Conservation (phyloP, 768 basidiomycete species). For the Xanthoconium stramineum region DNA sequence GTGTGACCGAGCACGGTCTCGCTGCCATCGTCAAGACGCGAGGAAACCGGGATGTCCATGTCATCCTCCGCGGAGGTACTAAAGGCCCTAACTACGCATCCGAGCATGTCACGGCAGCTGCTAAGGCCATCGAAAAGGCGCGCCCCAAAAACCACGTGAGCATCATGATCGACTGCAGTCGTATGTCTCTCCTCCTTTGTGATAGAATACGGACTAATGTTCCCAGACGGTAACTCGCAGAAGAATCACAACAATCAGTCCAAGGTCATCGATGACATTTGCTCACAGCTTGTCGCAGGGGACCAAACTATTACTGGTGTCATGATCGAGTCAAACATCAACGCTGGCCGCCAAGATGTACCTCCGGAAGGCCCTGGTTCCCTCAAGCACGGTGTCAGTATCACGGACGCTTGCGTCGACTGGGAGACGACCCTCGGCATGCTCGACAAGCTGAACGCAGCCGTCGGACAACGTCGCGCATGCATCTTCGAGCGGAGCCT, state of each 20-base stretch:
- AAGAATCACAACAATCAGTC: slow-evolving; percentile 95
- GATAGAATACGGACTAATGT: not conserved
- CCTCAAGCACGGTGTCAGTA: slow-evolving; percentile 79
- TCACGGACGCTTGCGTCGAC: slow-evolving; percentile 90
- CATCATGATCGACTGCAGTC: slow-evolving; percentile 87
- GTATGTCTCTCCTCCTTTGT: slow-evolving; percentile 40
- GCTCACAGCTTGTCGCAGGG: slow-evolving; percentile 70
- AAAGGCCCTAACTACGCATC: slow-evolving; percentile 85
- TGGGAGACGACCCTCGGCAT: slow-evolving; percentile 78
- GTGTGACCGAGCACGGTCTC: slow-evolving; percentile 80
- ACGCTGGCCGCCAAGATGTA: slow-evolving; percentile 87
- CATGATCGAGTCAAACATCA: slow-evolving; percentile 96
- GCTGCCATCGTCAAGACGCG: slow-evolving; percentile 94
- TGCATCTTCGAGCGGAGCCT: slow-evolving; percentile 26
- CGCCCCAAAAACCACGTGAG: slow-evolving; percentile 51
- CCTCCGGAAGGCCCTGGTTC: slow-evolving; percentile 63
- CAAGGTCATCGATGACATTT: slow-evolving; percentile 68
- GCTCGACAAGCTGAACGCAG: slow-evolving; percentile 66
- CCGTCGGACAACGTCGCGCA: slow-evolving; percentile 27
- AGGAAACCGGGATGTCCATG: slow-evolving; percentile 85
- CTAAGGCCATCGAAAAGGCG: slow-evolving; percentile 62
- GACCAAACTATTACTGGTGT: slow-evolving; percentile 80
- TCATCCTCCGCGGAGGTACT: slow-evolving; percentile 92
- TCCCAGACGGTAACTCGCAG: slow-evolving; percentile 86
- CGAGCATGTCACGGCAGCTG: slow-evolving; percentile 67